Conservation (phyloP, 495 filamentous ascomycete species). For the Trypethelium eluteriae region DNA sequence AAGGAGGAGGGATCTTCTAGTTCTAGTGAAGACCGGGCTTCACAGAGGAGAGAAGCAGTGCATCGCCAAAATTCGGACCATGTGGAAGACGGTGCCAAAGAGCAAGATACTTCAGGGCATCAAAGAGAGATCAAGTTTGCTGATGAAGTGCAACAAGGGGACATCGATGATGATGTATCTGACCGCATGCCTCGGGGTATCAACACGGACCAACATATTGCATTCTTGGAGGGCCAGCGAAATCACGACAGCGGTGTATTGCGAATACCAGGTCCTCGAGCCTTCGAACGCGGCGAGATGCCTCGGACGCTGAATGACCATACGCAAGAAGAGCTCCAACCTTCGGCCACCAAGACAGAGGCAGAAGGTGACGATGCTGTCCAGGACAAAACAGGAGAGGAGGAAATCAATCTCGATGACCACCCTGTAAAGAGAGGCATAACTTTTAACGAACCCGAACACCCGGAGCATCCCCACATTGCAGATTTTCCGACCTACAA, state of each 20-base stretch:
- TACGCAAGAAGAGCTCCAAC: constrained; percentile 31
- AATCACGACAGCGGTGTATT: constrained; percentile 59
- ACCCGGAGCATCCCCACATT: constrained; percentile 22
- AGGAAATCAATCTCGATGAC: constrained; percentile 34
- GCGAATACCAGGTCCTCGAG: constrained; percentile 79
- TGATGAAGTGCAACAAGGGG: constrained; percentile 45
- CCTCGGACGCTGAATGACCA: constrained; percentile 55
- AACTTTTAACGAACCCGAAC: constrained; percentile 43
- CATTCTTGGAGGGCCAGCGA: constrained; percentile 70
- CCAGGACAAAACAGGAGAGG: constrained; percentile 12
- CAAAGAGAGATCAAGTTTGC: constrained; percentile 55
- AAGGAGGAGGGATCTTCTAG: constrained; percentile 3
- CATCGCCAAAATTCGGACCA: background rate
- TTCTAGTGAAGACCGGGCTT: background rate
- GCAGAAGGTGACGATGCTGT: constrained; percentile 4
- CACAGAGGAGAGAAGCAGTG: background rate
- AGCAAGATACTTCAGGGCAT: constrained; percentile 7
- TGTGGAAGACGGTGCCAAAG: background rate
- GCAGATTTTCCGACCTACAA: background rate
- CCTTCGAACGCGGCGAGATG: constrained; percentile 69
- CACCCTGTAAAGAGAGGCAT: constrained; percentile 38
- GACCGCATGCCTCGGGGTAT: constrained; percentile 45
- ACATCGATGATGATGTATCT: constrained; percentile 23
- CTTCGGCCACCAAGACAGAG: constrained; percentile 16
- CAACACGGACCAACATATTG: constrained; percentile 70